Evolutionary conservation across 2,329 filamentous ascomycete species (phyloP).

Genomic region (Aspergillus vadensis): DNA sequence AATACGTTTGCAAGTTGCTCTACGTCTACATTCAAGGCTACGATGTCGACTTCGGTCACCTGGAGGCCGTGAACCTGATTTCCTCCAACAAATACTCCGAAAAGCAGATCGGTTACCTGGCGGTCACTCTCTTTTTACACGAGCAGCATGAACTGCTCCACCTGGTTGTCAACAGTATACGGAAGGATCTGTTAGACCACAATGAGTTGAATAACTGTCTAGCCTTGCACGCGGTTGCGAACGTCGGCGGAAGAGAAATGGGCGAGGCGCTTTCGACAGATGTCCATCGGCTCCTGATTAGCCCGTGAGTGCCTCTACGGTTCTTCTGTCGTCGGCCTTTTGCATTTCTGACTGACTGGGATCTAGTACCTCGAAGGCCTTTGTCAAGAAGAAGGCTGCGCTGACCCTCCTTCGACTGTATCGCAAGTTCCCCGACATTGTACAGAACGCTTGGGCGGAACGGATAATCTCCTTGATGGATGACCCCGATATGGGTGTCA

Average conservation of each 20-base stretch:
- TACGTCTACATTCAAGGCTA: constrained; percentile 99
- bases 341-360: constrained; percentile 27
- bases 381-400: constrained; percentile 99
- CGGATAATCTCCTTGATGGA: constrained; percentile 99
- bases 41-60: constrained; percentile 98
- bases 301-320: constrained; percentile 67
- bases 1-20: constrained; percentile 99
- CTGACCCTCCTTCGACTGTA: constrained; percentile 90
- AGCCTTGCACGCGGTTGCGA: constrained; percentile 94
- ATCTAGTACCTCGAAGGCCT: constrained; percentile 80
- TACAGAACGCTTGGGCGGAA: constrained; percentile 96
- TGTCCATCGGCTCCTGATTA: constrained; percentile 91
- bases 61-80: constrained; percentile 97
- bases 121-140: constrained; percentile 94
- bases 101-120: constrained; percentile 98
- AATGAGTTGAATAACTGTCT: constrained; percentile 98
- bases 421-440: constrained; percentile 89
- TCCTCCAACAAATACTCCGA: constrained; percentile 97
- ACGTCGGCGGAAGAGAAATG: constrained; percentile 96
- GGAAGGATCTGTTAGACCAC: constrained; percentile 90
- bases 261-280: constrained; percentile 89
- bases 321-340: background rate
- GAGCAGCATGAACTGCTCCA: constrained; percentile 96
- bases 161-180: constrained; percentile 96
- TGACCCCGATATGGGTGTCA: constrained; percentile 89